phyloP scores from a whole-genome alignment of 495 filamentous ascomycete species.

The Podospora bellae-mahoneyi region DNA sequence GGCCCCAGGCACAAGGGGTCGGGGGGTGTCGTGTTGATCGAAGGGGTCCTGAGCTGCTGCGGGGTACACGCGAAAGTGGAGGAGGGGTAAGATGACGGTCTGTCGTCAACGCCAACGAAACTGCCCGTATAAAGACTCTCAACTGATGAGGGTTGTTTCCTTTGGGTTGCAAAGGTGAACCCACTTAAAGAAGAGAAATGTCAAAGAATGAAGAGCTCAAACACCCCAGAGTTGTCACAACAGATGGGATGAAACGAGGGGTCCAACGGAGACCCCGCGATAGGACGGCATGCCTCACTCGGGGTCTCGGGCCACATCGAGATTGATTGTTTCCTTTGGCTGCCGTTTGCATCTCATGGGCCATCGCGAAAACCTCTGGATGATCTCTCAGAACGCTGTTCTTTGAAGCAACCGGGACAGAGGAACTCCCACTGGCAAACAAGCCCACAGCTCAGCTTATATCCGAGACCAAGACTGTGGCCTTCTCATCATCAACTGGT shows the following conservation, averaged over 20 bases:
- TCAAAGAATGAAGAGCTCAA: not conserved
- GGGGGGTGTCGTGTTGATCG: not conserved
- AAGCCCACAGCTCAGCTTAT: not conserved
- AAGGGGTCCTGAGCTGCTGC: not conserved
- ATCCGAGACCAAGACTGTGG: not conserved
- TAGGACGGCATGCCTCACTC: not conserved
- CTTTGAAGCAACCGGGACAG: not conserved
- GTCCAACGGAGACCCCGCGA: not conserved
- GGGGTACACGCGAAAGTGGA: not conserved
- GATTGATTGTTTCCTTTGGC: not conserved
- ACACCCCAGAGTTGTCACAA: not conserved
- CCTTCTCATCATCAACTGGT: not conserved
- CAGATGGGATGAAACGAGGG: not conserved
- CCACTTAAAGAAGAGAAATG: not conserved
- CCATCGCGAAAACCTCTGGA: not conserved
- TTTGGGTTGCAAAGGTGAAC: not conserved
- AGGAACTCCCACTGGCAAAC: not conserved
- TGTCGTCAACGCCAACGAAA: not conserved
- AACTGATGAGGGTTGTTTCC: not conserved
- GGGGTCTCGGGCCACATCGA: not conserved
- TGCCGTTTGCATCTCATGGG: not conserved
- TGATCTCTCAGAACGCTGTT: not conserved
- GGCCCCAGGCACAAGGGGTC: slow-evolving; percentile 3
- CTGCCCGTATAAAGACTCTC: not conserved
- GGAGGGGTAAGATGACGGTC: not conserved